Percentiles rank a stretch among this genome's conserved stretches.
Conservation (phyloP, 257 asterid genomes). For the Coffea canephora region DNA sequence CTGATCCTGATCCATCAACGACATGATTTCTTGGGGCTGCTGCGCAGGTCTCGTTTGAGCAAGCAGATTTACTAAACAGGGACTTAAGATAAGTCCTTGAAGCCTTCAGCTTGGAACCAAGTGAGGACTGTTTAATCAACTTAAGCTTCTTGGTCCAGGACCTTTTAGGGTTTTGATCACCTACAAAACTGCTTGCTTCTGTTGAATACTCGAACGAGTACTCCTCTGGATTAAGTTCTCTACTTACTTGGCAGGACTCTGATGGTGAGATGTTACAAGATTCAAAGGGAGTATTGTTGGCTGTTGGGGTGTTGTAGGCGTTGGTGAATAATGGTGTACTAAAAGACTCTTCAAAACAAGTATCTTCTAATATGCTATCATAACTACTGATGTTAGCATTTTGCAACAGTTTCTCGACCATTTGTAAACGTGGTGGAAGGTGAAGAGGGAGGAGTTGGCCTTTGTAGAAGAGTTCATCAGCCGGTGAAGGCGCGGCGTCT, state of each 20-base stretch:
- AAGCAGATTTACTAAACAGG: slow-evolving; percentile 59
- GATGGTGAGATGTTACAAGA: slow-evolving; percentile 68
- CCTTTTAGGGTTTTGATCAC: slow-evolving; percentile 25
- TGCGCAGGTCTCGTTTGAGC: slow-evolving; percentile 39
- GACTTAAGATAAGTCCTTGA: slow-evolving; percentile 63
- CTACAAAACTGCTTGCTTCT: slow-evolving; percentile 10
- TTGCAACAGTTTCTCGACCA: slow-evolving; percentile 67
- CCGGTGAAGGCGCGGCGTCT: slow-evolving; percentile 65
- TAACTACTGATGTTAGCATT: slow-evolving; percentile 16
- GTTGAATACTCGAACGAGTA: slow-evolving; percentile 37
- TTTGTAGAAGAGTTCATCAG: slow-evolving; percentile 87
- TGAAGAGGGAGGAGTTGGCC: slow-evolving; percentile 95
- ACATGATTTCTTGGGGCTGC: slow-evolving; percentile 27
- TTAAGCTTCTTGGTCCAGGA: slow-evolving; percentile 49
- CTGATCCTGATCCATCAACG: slow-evolving; percentile 16
- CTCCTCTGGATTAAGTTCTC: slow-evolving; percentile 53
- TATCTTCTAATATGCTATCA: slow-evolving; percentile 4
- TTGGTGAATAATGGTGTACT: slow-evolving; percentile 60
- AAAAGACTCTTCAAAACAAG: slow-evolving; percentile 32
- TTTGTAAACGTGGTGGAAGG: slow-evolving; percentile 76
- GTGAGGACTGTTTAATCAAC: slow-evolving; percentile 38
- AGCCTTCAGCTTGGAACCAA: slow-evolving; percentile 53
- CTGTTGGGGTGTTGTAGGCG: slow-evolving; percentile 27
- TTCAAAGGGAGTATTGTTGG: slow-evolving; percentile 55
- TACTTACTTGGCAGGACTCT: slow-evolving; percentile 65